A percentile compares a stretch with the other conserved stretches of the same genome.
Evolutionary conservation across 495 filamentous ascomycete genomes (phyloP).

Genomic region (Trichoderma orchidacearum): DNA sequence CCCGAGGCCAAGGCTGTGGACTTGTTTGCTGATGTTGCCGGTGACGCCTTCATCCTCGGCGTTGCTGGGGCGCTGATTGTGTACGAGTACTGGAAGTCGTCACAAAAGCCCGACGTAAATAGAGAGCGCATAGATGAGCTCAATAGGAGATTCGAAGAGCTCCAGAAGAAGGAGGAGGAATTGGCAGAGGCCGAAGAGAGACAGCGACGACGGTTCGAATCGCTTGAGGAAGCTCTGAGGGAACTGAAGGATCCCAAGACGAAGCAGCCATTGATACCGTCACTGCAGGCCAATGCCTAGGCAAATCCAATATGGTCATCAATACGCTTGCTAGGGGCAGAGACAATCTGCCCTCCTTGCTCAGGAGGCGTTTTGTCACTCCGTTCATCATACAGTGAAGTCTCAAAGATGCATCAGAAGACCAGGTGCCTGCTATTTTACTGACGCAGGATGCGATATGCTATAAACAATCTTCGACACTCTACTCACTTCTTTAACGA

Average conservation of each 20-base stretch:
- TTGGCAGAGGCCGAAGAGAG: slow-evolving; percentile 49
- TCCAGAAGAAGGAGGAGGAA: slow-evolving; percentile 46
- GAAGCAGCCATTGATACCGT: slow-evolving; percentile 27
- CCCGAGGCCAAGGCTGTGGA: slow-evolving; percentile 92
- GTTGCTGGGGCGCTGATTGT: slow-evolving; percentile 70
- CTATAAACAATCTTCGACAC: too few relatives aligned
- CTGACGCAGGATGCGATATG: too few relatives aligned
- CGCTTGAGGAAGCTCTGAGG: slow-evolving; percentile 55
- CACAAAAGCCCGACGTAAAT: slow-evolving; percentile 60
- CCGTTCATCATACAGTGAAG: too few relatives aligned
- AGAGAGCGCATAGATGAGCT: slow-evolving; percentile 57
- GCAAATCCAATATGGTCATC: too few relatives aligned
- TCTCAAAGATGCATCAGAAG: too few relatives aligned
- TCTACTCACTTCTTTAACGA: too few relatives aligned
- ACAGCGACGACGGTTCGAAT: slow-evolving; percentile 42
- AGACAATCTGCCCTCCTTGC: too few relatives aligned
- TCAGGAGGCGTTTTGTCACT: too few relatives aligned
- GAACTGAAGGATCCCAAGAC: slow-evolving; percentile 39
- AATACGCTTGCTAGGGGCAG: too few relatives aligned
- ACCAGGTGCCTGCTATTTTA: too few relatives aligned
- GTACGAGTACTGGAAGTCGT: slow-evolving; percentile 64
- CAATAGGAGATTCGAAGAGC: slow-evolving; percentile 42
- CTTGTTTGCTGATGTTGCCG: slow-evolving; percentile 86
- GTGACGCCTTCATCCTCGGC: slow-evolving; percentile 75
- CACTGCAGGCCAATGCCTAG: slow-evolving; percentile 2